Evolutionary conservation across 2,329 filamentous ascomycete species (phyloP).

Genomic region (Cladobotryum protrusum): DNA sequence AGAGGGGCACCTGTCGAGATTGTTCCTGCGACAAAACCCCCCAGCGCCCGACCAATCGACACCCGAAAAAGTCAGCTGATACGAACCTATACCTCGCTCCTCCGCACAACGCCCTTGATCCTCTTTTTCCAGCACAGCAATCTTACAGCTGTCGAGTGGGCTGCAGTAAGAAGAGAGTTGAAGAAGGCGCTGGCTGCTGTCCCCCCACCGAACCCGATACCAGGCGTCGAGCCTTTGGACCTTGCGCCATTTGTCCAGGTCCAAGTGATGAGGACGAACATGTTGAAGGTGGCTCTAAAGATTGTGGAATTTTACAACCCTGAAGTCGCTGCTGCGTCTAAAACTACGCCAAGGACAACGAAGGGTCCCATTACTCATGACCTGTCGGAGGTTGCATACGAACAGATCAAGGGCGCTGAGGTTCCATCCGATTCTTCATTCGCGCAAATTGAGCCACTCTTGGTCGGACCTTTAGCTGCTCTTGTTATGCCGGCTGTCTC

Average conservation of each 20-base stretch:
- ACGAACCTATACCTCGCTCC: constrained; percentile 78
- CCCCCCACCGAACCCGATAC: constrained; percentile 22
- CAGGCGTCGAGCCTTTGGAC: constrained; percentile 30
- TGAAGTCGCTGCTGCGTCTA: constrained; percentile 29
- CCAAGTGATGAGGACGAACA: constrained; percentile 80
- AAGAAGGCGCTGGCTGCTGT: constrained; percentile 39
- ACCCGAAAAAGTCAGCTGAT: constrained; percentile 85
- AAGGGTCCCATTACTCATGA: constrained; percentile 40
- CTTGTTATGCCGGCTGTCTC: constrained; percentile 78
- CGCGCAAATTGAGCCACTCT: constrained; percentile 62
- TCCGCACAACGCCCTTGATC: constrained; percentile 78
- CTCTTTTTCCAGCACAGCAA: constrained; percentile 74
- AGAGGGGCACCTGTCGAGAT: constrained; percentile 39
- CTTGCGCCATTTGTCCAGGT: constrained; percentile 63
- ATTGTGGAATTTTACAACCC: constrained; percentile 78
- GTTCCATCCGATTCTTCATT: constrained; percentile 37
- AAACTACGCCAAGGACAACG: constrained; percentile 24
- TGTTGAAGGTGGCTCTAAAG: constrained; percentile 78
- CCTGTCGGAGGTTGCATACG: constrained; percentile 47
- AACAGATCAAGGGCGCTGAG: constrained; percentile 36
- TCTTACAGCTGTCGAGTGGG: constrained; percentile 60
- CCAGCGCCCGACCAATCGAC: constrained; percentile 78
- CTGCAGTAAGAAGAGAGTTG: constrained; percentile 38
- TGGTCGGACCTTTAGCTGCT: constrained; percentile 75
- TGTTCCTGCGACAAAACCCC: constrained; percentile 68